Evolutionary conservation across 192 early-diverging fungal genomes (phyloP).

Genomic region (Chytriomyces sp.): DNA sequence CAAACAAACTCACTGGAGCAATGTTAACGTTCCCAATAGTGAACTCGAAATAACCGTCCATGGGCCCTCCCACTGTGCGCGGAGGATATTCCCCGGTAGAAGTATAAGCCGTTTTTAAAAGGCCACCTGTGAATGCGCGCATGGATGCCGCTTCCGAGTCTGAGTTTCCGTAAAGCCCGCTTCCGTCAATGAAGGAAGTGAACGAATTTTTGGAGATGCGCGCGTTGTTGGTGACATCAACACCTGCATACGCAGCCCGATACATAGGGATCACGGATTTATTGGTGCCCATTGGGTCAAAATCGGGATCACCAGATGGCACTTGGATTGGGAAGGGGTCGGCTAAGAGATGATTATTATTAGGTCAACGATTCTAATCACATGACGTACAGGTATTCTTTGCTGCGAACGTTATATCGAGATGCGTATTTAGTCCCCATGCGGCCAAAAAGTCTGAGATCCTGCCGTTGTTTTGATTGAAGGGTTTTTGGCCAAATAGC

Average conservation of each 20-base stretch:
- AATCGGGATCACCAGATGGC: conserved; percentile 31
- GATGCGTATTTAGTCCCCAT: conserved; percentile 18
- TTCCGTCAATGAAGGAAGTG: conserved; percentile 37
- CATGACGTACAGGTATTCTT: conserved; percentile 9
- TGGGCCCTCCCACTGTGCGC: conserved; percentile 16
- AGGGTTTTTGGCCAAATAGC: conserved; percentile 24
- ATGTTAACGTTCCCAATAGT: conserved; percentile 27
- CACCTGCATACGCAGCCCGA: background rate
- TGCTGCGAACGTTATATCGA: conserved; percentile 5
- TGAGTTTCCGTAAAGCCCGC: conserved; percentile 32
- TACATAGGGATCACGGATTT: conserved; percentile 14
- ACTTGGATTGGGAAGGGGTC: conserved; percentile 40
- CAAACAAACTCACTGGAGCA: conserved; percentile 24
- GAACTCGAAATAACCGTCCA: conserved; percentile 16
- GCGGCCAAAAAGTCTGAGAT: conserved; percentile 31
- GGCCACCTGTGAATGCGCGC: conserved; percentile 8
- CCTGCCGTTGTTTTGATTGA: background rate
- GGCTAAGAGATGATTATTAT: background rate
- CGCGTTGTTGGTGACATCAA: background rate
- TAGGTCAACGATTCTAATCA: conserved; percentile 18
- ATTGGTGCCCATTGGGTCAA: conserved; percentile 28
- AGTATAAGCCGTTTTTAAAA: conserved; percentile 26
- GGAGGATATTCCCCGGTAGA: conserved; percentile 25
- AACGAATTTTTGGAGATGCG: conserved; percentile 22
- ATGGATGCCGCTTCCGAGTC: background rate